Base-by-base conservation (phyloP, 352 stramenopile species). In the Phytophthora palmivora region DNA sequence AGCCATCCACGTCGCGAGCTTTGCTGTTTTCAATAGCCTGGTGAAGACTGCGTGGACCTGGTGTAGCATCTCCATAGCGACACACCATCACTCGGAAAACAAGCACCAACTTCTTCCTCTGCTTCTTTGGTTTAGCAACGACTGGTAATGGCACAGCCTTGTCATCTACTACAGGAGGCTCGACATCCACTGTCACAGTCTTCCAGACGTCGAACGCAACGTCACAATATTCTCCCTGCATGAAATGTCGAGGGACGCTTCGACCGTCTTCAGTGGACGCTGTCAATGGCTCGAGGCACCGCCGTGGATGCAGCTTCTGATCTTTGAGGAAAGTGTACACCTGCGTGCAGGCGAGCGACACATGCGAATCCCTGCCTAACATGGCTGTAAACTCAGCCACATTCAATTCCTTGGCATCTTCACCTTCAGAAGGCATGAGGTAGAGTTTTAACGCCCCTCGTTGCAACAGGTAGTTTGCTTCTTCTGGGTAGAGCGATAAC, bases 131-230 rank as follows among this genome's bases (percentile, higher is more conserved):
- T n/a, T 58, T 75, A 14, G 53, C 39, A 58, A 26, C 24, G 18
- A 1, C 12, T 14, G 51, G 49, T 58, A 48, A 36, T 34, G 32
- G 22, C 9, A 33, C n/a, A 26, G 12, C 33, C 32, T 37, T 28
- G 14, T 5, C 24, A 28, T 28, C 24, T 28, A 28, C 33, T 4
- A 18, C 21, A 55, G 47, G 26, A 6, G 19, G 22, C 14, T 47
- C 42, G 2, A 46, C 22, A 15, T 47, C 34, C 18, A 63, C 53
- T 24, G 55, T 64, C 22, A 67, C 46, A 5, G 74, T 70, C 60
- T 86, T 84, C 70, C 74, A 91, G 46, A 89, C 82, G 42, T 91
- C 78, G 44, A 84, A 89, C 3, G 79, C 67, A 11, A 84, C 67
- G 21, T 58, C 34, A 14, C 62, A 76, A 11, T 52, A 6, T 2